Percentiles rank a stretch among this genome's conserved stretches.
These are phyloP conservation scores for Pseudonitzschia multiseries DNA, from an alignment of 108 stramenopile genomes.

Conservation along the genomic window DNA sequence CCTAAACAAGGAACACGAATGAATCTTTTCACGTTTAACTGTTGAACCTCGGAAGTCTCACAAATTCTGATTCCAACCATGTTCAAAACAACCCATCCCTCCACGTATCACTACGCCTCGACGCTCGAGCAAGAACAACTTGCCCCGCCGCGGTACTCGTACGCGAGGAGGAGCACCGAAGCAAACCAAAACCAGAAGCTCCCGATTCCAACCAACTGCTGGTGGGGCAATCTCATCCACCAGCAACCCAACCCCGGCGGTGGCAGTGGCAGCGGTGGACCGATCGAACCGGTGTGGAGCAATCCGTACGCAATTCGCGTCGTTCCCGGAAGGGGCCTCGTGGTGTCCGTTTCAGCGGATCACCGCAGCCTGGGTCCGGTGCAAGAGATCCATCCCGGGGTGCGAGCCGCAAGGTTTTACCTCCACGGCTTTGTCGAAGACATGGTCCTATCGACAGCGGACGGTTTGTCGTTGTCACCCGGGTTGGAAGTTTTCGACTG, in stretches of 20 bases:
- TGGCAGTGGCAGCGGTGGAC: too few species aligned
- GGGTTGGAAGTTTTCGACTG: background rate
- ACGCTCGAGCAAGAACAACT: background rate
- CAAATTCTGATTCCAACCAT: too few species aligned
- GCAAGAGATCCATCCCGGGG: background rate
- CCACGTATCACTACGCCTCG: too few species aligned
- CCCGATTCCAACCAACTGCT: conserved; percentile 3
- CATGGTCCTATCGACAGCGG: background rate
- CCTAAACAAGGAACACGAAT: too few species aligned
- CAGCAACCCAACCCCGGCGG: background rate
- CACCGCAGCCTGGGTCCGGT: background rate
- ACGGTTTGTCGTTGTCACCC: background rate
- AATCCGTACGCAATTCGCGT: background rate
- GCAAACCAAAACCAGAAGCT: too few species aligned
- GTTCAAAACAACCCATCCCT: too few species aligned
- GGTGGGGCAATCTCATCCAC: conserved; percentile 6
- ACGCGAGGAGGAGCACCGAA: background rate
- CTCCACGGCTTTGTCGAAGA: background rate
- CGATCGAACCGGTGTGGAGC: conserved; percentile 3
- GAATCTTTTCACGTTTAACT: too few species aligned
- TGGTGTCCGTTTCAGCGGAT: background rate
- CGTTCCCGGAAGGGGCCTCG: background rate
- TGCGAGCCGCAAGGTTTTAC: background rate
- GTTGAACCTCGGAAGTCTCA: too few species aligned
- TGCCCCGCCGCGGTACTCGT: background rate